Base-by-base conservation (phyloP, 1,284 basidiomycete species). In the Austropuccinia psidii region DNA sequence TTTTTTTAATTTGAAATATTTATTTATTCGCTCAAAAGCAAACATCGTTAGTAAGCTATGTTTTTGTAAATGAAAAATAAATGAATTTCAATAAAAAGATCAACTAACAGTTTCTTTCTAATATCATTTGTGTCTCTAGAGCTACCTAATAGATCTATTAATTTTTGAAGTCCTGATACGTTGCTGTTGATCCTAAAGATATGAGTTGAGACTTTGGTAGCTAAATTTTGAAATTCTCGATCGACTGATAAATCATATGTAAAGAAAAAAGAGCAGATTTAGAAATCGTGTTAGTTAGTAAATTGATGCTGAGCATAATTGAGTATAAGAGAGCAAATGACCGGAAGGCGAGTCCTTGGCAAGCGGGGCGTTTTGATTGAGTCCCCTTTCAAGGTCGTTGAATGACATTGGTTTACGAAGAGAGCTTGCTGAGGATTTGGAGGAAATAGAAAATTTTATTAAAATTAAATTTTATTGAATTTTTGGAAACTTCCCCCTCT, bases 131-230 rank as follows among this genome's bases (percentile, higher is more conserved):
- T 90, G 80, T 96, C 93, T 77, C 87, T 87, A 27, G 83, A 83
- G 0, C 89, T 90, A 4, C 93, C 93, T 2, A 97, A 85, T 80
- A 95, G 90, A 78, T 96, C 91, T 13, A 98, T 90, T 27, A 95
- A 85, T 80, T 92, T 91, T 79, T 93, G 83, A 66, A 99, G 95
- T 15, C 91, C 94, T 78, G 94, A 90, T 6, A 98, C 93, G 82
- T 98, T 99, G 75, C 90, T 87, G 79, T 96, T 95, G 84, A 98
- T 93, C 86, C 98, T 97, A 88, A 98, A 98, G 75, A 97, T 90
- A 81, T 98, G 95, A 19, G 98, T 85, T 0, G 92, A 91, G 64
- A 98, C 85, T 21, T 90, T 89, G 31, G 89, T 88, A 79, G 96
- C 91, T 21, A 97, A 83, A 52, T 84, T 84, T 24, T 86, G 83